Evolutionary conservation across 2,329 filamentous ascomycete genomes (phyloP).

Genomic region (Paraphaeosphaeria minitans): DNA sequence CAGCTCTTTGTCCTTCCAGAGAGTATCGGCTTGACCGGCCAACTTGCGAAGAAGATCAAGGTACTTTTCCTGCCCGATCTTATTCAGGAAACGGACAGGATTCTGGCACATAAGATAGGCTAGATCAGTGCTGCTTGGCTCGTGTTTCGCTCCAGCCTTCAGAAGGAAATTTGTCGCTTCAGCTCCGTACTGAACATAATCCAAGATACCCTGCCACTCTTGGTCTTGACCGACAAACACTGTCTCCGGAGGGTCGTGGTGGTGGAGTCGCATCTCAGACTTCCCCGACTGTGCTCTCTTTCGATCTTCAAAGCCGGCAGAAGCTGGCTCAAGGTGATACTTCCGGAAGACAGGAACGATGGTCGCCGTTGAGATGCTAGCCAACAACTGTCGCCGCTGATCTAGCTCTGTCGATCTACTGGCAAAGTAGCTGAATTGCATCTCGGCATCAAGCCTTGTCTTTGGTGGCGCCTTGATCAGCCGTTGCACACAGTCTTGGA

Average conservation of each 20-base stretch:
- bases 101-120: slow-evolving; percentile 82
- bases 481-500: slow-evolving; percentile 75
- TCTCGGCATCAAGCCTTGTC: slow-evolving; percentile 67
- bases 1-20: slow-evolving; percentile 80
- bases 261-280: slow-evolving; percentile 49
- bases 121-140: slow-evolving; percentile 86
- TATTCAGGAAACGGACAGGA: slow-evolving; percentile 78
- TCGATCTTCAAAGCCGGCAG: slow-evolving; percentile 41
- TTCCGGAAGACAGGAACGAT: slow-evolving; percentile 48
- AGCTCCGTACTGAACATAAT: slow-evolving; percentile 92
- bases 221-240: slow-evolving; percentile 78
- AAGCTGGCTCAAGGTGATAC: slow-evolving; percentile 38
- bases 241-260: slow-evolving; percentile 69
- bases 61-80: slow-evolving; percentile 86
- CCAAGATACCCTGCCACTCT: slow-evolving; percentile 87
- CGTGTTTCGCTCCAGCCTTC: slow-evolving; percentile 86
- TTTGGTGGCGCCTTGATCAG: slow-evolving; percentile 75
- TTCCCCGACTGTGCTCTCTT: slow-evolving; percentile 36
- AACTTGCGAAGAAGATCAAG: slow-evolving; percentile 79
- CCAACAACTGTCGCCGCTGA: slow-evolving; percentile 31
- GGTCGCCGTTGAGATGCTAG: slow-evolving; percentile 32
- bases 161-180: slow-evolving; percentile 88
- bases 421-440: slow-evolving; percentile 83
- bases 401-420: slow-evolving; percentile 76
- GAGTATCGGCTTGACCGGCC: slow-evolving; percentile 69